Conservation (phyloP, 371 early-diverging fungal species). For the Lichtheimia ornata region DNA sequence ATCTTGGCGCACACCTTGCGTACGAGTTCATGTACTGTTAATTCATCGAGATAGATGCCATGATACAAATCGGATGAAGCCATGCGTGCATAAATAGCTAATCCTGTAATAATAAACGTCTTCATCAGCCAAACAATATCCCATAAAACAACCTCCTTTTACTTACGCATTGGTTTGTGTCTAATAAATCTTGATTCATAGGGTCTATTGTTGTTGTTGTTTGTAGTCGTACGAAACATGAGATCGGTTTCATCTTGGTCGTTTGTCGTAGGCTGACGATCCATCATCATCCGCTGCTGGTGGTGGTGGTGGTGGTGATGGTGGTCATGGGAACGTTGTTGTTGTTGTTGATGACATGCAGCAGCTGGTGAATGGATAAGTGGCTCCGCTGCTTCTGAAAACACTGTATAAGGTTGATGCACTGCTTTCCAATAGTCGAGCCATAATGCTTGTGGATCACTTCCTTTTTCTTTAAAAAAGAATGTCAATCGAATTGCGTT, state of each 20-base stretch:
- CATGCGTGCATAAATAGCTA: constrained; percentile 41
- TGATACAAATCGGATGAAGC: constrained; percentile 35
- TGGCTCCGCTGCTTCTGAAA: constrained; percentile 26
- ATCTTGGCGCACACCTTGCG: constrained; percentile 31
- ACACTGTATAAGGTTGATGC: constrained; percentile 25
- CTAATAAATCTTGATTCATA: too few relatives aligned
- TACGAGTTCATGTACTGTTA: constrained; percentile 43
- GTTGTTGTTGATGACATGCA: background rate
- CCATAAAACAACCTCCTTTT: too few relatives aligned
- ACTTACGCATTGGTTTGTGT: too few relatives aligned
- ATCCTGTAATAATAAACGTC: constrained; percentile 23
- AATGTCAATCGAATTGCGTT: too few relatives aligned
- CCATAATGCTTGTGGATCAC: constrained; percentile 43
- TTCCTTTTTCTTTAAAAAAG: background rate
- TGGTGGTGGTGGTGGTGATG: too few relatives aligned
- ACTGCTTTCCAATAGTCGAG: constrained; percentile 27
- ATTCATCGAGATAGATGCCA: constrained; percentile 56
- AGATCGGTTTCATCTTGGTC: too few relatives aligned
- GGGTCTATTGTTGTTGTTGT: too few relatives aligned
- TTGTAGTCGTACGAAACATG: too few relatives aligned
- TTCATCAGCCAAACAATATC: too few relatives aligned
- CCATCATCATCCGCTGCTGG: too few relatives aligned
- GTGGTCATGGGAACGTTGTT: too few relatives aligned
- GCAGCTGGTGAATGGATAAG: constrained; percentile 6
- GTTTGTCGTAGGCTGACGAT: too few relatives aligned